These are phyloP conservation scores for Candida parachauliodes DNA, from an alignment of 805 yeast genomes.

Conservation along the genomic window DNA sequence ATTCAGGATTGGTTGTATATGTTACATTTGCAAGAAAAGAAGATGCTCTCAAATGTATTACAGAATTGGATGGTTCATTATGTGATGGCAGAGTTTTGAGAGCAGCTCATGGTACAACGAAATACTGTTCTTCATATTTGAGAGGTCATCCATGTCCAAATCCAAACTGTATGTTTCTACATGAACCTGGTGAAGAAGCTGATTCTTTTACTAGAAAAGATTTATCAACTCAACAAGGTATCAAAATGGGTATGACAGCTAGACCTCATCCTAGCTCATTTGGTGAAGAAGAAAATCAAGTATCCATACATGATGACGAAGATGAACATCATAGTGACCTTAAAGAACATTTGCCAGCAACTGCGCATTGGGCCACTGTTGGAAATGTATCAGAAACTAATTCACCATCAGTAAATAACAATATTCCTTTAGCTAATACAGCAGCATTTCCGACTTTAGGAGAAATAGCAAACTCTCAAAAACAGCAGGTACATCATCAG, in stretches of 20 bases:
- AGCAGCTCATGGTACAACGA: constrained; percentile 98
- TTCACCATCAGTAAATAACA: constrained; percentile 36
- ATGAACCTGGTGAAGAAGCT: constrained; percentile 99
- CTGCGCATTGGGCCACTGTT: constrained; percentile 59
- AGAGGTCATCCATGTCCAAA: constrained; percentile 96
- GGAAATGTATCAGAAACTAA: constrained; percentile 17
- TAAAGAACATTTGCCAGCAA: constrained; percentile 55
- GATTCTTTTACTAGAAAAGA: constrained; percentile 93
- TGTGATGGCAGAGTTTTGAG: constrained; percentile 86
- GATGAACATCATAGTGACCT: constrained; percentile 13
- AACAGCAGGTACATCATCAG: constrained; percentile 31
- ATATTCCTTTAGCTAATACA: constrained; percentile 40
- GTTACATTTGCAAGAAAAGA: constrained; percentile 92
- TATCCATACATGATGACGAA: constrained; percentile 17
- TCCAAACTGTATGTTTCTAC: constrained; percentile 98
- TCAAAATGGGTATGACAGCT: constrained; percentile 47
- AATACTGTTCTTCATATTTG: constrained; percentile 93
- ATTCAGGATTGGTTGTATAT: constrained; percentile 88
- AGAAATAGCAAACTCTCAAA: constrained; percentile 38
- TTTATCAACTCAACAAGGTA: constrained; percentile 69
- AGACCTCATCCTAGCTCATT: constrained; percentile 6
- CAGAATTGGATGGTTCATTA: constrained; percentile 87
- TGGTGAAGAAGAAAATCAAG: constrained; percentile 5
- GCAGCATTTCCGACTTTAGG: constrained; percentile 62
- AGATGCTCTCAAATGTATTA: constrained; percentile 91